Evolutionary conservation across 129 eudicot species (phyloP).

Genomic region (Saposhnikovia divaricata): DNA sequence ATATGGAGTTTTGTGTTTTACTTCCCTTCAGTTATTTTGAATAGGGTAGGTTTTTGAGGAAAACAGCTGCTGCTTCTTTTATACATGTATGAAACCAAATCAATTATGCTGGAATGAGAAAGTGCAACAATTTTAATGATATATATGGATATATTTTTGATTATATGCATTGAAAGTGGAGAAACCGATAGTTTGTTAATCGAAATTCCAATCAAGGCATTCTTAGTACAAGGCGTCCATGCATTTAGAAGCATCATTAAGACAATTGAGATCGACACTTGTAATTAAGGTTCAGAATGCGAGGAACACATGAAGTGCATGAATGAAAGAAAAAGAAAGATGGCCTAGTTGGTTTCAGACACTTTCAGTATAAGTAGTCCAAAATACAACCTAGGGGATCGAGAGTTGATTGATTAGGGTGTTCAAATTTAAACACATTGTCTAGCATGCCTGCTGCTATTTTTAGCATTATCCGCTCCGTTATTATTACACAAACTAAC

Average conservation of each 20-base stretch:
- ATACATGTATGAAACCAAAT: neutral
- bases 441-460: neutral
- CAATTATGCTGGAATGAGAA: neutral
- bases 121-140: neutral
- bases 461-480: neutral
- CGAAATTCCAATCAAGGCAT: neutral
- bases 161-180: neutral
- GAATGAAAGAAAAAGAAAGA: neutral
- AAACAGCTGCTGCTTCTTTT: neutral
- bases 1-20: neutral
- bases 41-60: neutral
- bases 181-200: neutral
- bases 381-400: neutral
- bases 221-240: neutral
- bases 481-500: slow-evolving; percentile 5
- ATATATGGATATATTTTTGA: neutral
- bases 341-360: neutral
- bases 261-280: neutral
- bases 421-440: neutral
- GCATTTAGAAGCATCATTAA: too few relatives aligned
- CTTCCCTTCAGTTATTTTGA: neutral
- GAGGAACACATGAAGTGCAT: neutral
- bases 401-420: neutral
- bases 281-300: neutral
- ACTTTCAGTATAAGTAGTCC: neutral